phyloP scores from a whole-genome alignment of 768 basidiomycete genomes.

The Rhodotorula kratochvilovae region DNA sequence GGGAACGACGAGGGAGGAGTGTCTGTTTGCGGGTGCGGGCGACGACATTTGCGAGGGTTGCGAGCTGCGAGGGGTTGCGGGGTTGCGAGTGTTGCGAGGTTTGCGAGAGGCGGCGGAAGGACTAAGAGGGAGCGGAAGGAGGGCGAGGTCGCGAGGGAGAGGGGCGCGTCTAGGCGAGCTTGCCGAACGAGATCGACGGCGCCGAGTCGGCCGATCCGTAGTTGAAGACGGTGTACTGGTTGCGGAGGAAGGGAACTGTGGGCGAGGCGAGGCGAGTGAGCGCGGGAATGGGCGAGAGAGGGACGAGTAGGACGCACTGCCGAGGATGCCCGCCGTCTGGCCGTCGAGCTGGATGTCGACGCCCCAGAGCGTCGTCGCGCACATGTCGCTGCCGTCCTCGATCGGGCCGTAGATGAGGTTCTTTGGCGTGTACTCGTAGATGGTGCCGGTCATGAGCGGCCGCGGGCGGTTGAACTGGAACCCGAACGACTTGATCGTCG shows the following conservation, averaged over 20 bases:
- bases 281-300: constrained; percentile 3
- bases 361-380: not conserved
- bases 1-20: not conserved
- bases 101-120: not conserved
- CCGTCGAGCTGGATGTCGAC: constrained; percentile 12
- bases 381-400: not conserved
- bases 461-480: not conserved
- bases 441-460: not conserved
- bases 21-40: no score
- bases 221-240: not conserved
- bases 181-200: not conserved
- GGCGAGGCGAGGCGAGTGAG: not conserved
- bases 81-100: not conserved
- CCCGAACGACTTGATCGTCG: not conserved
- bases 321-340: constrained; percentile 1
- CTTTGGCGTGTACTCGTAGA: not conserved
- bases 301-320: not conserved
- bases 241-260: not conserved
- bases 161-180: not conserved
- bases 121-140: not conserved
- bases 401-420: not conserved
- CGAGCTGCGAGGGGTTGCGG: not conserved
- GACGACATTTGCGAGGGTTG: not conserved
- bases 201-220: constrained; percentile 2
- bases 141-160: not conserved